Evolutionary conservation across 345 rosid species (phyloP).

Genomic region (Salix dunnii): DNA sequence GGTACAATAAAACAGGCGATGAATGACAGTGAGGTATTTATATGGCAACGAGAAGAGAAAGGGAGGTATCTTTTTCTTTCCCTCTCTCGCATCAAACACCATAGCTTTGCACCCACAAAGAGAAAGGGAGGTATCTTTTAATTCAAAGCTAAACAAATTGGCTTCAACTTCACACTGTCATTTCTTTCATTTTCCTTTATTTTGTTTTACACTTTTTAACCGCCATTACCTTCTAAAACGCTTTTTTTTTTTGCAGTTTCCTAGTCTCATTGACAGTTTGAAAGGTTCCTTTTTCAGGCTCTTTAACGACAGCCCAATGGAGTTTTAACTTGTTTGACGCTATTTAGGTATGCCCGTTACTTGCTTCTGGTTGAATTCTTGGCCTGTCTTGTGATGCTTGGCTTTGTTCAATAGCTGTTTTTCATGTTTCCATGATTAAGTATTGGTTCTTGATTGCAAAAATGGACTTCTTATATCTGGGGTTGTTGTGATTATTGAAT

Average conservation of each 20-base stretch:
- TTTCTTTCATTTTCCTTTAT: not conserved
- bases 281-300: not conserved
- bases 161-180: slow-evolving; percentile 9
- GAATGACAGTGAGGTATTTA: slow-evolving; percentile 2
- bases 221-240: slow-evolving; percentile 9
- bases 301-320: not conserved
- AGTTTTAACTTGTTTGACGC: not conserved
- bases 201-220: not conserved
- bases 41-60: not conserved
- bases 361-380: not conserved
- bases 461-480: not conserved
- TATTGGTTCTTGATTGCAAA: slow-evolving; percentile 5
- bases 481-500: slow-evolving; percentile 10
- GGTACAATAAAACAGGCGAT: not conserved
- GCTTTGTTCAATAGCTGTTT: not conserved
- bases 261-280: not conserved
- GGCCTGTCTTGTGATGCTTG: not conserved
- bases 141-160: not conserved
- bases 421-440: not conserved
- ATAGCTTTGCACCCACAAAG: not conserved
- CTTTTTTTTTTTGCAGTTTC: not conserved
- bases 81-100: not conserved
- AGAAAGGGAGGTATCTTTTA: not conserved
- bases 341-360: slow-evolving; percentile 19
- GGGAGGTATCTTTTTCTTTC: not conserved